phyloP scores from a whole-genome alignment of 2,329 filamentous ascomycete species.

The Sarocladium brachiariae region DNA sequence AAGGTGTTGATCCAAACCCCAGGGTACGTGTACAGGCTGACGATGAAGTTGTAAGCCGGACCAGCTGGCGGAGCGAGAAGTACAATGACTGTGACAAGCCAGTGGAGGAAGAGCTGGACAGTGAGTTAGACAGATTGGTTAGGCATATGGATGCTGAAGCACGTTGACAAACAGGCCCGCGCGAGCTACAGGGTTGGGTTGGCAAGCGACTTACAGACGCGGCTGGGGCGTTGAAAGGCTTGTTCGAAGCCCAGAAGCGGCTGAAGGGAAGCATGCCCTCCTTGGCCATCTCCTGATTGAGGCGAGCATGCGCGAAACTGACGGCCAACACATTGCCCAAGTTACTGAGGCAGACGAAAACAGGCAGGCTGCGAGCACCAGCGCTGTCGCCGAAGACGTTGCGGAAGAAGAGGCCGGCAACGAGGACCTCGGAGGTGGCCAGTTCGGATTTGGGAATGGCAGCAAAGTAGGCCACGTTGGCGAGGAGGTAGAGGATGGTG shows the following conservation, averaged over 20 bases:
- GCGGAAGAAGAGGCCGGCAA: constrained; percentile 54
- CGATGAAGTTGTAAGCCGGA: constrained; percentile 62
- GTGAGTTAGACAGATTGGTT: too few relatives aligned
- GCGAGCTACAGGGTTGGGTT: constrained; percentile 12
- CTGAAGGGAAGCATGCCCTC: constrained; percentile 62
- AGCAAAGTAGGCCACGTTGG: constrained; percentile 60
- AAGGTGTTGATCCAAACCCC: constrained; percentile 48
- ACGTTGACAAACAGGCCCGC: too few relatives aligned
- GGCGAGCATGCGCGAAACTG: constrained; percentile 50
- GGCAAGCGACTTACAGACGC: constrained; percentile 33
- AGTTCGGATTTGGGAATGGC: constrained; percentile 53
- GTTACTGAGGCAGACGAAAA: constrained; percentile 54
- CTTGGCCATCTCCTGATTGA: constrained; percentile 62
- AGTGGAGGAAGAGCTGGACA: constrained; percentile 54
- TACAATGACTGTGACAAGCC: constrained; percentile 57
- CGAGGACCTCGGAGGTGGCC: constrained; percentile 50
- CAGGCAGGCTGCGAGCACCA: constrained; percentile 39
- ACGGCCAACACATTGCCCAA: constrained; percentile 56
- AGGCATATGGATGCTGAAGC: too few relatives aligned
- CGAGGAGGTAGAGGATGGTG: constrained; percentile 54
- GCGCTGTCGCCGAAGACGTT: constrained; percentile 54
- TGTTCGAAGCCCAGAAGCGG: constrained; percentile 61
- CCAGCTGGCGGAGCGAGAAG: constrained; percentile 56
- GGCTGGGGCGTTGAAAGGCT: constrained; percentile 60
- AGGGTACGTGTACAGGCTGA: constrained; percentile 48